These are phyloP conservation scores for Kodamaea arcana DNA, from an alignment of 1,139 yeast species.

Conservation along the genomic window DNA sequence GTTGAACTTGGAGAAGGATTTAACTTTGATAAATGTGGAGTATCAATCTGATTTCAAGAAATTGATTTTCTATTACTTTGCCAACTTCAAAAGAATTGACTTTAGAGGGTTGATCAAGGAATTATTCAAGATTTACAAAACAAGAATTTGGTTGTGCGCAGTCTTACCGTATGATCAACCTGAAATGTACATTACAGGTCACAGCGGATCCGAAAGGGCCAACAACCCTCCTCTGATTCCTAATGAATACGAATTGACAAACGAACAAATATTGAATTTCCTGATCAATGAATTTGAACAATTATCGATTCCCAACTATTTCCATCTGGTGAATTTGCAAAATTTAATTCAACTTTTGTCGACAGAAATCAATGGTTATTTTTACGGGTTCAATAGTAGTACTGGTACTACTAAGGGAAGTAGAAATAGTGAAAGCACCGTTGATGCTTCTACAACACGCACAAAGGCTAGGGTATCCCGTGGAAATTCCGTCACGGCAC, in stretches of 20 bases:
- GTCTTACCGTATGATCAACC: conserved; percentile 46
- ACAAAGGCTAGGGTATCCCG: conserved; percentile 4
- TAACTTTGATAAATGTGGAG: conserved; percentile 63
- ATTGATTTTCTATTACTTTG: conserved; percentile 81
- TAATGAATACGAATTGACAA: conserved; percentile 37
- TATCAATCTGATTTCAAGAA: conserved; percentile 95
- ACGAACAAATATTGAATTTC: conserved; percentile 41
- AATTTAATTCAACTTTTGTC: conserved; percentile 33
- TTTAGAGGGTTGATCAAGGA: conserved; percentile 91
- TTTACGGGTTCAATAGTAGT: conserved; percentile 37
- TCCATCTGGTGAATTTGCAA: conserved; percentile 39
- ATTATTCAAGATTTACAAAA: conserved; percentile 86
- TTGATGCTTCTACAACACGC: conserved; percentile 2
- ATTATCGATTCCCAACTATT: conserved; percentile 36
- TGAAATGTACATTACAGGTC: conserved; percentile 22
- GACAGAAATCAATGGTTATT: conserved; percentile 35
- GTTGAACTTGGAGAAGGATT: conserved; percentile 34
- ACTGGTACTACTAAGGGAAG: conserved; percentile 6
- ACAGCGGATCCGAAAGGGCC: conserved; percentile 8
- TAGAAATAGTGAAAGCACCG: background rate
- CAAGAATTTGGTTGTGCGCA: conserved; percentile 97
- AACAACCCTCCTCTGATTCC: conserved; percentile 23
- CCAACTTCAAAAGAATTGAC: conserved; percentile 78
- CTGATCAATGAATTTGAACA: conserved; percentile 36
- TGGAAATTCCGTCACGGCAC: conserved; percentile 1